Conservation (phyloP, 2,329 filamentous ascomycete genomes). For the Colletotrichum plurivorum region DNA sequence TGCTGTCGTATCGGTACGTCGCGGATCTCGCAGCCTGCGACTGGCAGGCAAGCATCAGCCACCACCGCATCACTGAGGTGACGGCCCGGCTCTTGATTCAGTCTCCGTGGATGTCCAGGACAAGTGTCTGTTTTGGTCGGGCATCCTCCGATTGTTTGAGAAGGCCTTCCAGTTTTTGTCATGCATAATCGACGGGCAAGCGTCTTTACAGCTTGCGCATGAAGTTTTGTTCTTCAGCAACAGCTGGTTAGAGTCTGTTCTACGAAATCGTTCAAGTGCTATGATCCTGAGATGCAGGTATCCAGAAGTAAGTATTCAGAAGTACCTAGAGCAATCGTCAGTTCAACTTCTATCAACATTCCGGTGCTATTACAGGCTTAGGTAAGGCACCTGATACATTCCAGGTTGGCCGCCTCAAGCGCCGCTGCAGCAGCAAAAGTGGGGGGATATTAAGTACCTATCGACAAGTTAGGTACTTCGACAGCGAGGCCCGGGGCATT, state of each 20-base stretch:
- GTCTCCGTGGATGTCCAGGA: conserved; percentile 6
- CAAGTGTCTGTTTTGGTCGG: conserved; percentile 20
- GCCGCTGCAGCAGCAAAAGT: conserved; percentile 6
- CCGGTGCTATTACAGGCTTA: conserved; percentile 17
- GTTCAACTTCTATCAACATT: too few species aligned
- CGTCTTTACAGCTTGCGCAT: not conserved
- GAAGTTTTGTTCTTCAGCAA: not conserved
- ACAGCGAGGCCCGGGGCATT: too few species aligned
- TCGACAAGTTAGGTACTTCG: too few species aligned
- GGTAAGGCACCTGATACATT: conserved; percentile 12
- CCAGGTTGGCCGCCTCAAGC: conserved; percentile 1
- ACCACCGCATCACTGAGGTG: conserved; percentile 10
- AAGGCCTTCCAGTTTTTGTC: not conserved
- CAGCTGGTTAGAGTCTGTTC: too few species aligned
- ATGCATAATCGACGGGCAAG: not conserved
- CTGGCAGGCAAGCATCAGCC: conserved; percentile 16
- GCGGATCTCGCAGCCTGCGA: conserved; percentile 9
- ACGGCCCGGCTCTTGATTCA: conserved; percentile 23
- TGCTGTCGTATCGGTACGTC: conserved; percentile 13
- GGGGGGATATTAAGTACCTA: conserved; percentile 10
- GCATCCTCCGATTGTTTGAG: conserved; percentile 20
- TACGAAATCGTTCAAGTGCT: conserved; percentile 1
- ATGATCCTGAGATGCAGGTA: conserved; percentile 21
- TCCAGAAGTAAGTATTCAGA: not conserved
- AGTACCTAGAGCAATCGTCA: too few species aligned